phyloP scores from a whole-genome alignment of 345 rosid genomes.

The Cardiospermum halicacabum region DNA sequence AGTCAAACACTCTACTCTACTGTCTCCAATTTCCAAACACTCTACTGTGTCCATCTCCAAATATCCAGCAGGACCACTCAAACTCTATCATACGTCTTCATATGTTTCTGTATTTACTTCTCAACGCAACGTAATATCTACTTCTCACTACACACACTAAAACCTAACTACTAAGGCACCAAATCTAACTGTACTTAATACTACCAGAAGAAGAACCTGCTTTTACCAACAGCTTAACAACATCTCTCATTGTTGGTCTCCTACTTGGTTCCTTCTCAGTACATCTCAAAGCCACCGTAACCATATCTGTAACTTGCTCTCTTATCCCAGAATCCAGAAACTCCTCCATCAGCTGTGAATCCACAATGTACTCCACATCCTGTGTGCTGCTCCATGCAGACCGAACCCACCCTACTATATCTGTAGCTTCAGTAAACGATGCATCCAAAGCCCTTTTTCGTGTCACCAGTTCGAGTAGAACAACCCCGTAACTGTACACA shows the following conservation, averaged over 20 bases:
- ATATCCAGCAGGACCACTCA: no score
- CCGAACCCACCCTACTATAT: conserved; percentile 48
- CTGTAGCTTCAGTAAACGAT: conserved; percentile 27
- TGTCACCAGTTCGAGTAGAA: conserved; percentile 55
- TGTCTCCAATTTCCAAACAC: no score
- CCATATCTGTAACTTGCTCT: conserved; percentile 43
- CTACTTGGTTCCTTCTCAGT: conserved; percentile 47
- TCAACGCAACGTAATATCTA: no score
- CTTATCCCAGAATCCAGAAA: conserved; percentile 41
- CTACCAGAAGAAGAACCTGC: not conserved
- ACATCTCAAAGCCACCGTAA: conserved; percentile 53
- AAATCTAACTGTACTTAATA: not conserved
- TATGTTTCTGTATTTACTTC: no score
- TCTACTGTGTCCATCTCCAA: no score
- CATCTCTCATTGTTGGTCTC: conserved; percentile 74
- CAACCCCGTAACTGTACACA: conserved; percentile 69
- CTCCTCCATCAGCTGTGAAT: conserved; percentile 41
- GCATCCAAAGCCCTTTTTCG: conserved; percentile 49
- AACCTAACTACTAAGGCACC: not conserved
- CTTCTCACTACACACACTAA: not conserved
- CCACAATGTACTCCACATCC: conserved; percentile 35
- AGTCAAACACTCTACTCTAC: no score
- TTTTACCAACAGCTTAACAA: conserved; percentile 42
- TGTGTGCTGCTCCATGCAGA: conserved; percentile 36
- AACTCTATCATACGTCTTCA: no score